Conservation (phyloP, 768 basidiomycete species). For the Rhodosporidiobolus odoratus region DNA sequence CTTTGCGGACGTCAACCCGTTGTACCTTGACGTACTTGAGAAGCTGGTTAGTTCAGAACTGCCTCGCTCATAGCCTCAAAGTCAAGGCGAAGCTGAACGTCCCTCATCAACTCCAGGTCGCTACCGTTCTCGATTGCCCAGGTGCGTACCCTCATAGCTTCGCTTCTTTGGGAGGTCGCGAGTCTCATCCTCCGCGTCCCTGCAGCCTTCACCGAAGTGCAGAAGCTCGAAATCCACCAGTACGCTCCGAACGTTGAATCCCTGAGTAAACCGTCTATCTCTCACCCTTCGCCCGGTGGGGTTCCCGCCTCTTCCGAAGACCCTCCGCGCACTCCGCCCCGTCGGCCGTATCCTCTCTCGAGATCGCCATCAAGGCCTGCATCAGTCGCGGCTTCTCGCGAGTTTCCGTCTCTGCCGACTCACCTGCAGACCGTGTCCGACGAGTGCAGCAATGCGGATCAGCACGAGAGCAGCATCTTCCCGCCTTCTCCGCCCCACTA, state of each 20-base stretch:
- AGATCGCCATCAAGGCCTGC: not conserved
- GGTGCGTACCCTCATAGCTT: not conserved
- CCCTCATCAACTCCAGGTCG: not conserved
- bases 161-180: not conserved
- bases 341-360: not conserved
- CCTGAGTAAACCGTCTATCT: not conserved
- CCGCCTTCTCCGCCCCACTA: not conserved
- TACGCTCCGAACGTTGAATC: not conserved
- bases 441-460: too few species aligned
- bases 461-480: not conserved
- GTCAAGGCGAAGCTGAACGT: not conserved
- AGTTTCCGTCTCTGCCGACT: too few species aligned
- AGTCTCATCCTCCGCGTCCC: not conserved
- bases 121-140: not conserved
- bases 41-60: not conserved
- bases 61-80: too few species aligned
- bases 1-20: not conserved
- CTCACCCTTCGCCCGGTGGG: not conserved
- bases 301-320: not conserved
- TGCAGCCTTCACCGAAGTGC: constrained; percentile 7
- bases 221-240: not conserved
- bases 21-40: not conserved
- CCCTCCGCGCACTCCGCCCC: not conserved
- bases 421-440: too few species aligned
- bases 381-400: too few species aligned